Base-by-base conservation (phyloP, 495 filamentous ascomycete species). In the Penicillium fimorum region DNA sequence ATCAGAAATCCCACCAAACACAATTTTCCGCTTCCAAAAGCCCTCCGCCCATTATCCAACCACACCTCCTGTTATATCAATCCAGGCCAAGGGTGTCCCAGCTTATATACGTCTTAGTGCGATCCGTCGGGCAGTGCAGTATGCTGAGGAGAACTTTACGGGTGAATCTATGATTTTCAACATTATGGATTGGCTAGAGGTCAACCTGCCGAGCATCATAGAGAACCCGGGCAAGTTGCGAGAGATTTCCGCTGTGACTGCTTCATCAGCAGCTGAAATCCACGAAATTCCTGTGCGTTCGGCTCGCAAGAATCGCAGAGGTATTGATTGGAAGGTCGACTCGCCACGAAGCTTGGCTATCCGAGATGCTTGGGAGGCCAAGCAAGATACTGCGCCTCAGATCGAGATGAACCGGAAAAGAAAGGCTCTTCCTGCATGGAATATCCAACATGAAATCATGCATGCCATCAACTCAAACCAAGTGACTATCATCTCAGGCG, bases 401-500 rank as follows among this genome's bases (percentile, higher is more conserved):
- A 80, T 86, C 63, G 81, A 83, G 38, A 92, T 94, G 87, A 71
- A 89, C 13, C 64, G 71, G 11, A 81, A 82, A 60, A 80, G 94
- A 38, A 80, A 85, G 66, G 80, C 79, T 25, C 76, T 98, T 9
- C 95, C 94, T 0, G 95, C 94, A 4, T 98, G 94, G 94, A 83
- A 85, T 56, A 82, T 90, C 35, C 86, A 82, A 69, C 84, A 91
- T 35, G 75, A 81, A 10, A 89, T 98, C 27, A 79, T 97, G 25
- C 63, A 79, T 12, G 84, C 89, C 3, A 86, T 97, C 18, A 81
- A 80, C 32, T 65, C 75, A 5, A 82, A 90, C 64, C 91, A 96
- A 69, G 90, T 97, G 20, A 93, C 89, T 4, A 97, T 98, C 58
- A 95, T 98, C 50, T 93, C 91, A 27, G 94, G 94, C 60, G 94